Conservation (phyloP, 495 filamentous ascomycete species). For the Xylaria cubensis region DNA sequence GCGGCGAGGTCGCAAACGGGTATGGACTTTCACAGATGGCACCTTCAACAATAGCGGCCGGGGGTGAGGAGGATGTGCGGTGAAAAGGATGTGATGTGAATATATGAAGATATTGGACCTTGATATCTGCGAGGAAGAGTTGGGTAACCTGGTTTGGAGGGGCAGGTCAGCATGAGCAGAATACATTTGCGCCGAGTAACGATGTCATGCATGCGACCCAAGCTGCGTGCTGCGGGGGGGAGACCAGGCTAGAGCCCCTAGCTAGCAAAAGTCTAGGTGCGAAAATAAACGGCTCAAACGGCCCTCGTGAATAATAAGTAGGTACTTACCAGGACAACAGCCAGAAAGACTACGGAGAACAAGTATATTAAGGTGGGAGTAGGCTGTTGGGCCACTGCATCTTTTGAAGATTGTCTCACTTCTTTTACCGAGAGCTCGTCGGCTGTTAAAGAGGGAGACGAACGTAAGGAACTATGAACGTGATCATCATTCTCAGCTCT, state of each 20-base stretch:
- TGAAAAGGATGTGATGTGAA: slow-evolving; percentile 44
- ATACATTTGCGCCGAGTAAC: slow-evolving; percentile 32
- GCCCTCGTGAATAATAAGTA: background rate
- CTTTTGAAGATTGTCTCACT: slow-evolving; percentile 11
- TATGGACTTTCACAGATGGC: slow-evolving; percentile 54
- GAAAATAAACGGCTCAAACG: slow-evolving; percentile 21
- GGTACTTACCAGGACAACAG: slow-evolving; percentile 55
- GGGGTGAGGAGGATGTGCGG: slow-evolving; percentile 49
- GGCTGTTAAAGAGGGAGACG: slow-evolving; percentile 16
- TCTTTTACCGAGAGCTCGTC: slow-evolving; percentile 2
- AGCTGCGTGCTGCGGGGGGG: slow-evolving; percentile 35
- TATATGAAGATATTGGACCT: slow-evolving; percentile 45
- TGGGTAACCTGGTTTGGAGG: slow-evolving; percentile 38
- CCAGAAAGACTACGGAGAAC: slow-evolving; percentile 50
- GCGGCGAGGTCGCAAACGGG: slow-evolving; percentile 55
- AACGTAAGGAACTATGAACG: slow-evolving; percentile 18
- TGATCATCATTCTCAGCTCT: slow-evolving; percentile 37
- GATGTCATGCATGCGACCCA: slow-evolving; percentile 30
- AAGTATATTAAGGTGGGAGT: slow-evolving; percentile 42
- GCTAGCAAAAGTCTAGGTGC: slow-evolving; percentile 22
- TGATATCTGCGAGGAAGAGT: slow-evolving; percentile 43
- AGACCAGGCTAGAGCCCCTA: slow-evolving; percentile 25
- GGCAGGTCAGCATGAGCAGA: slow-evolving; percentile 33
- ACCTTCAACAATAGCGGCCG: slow-evolving; percentile 45
- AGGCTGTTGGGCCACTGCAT: slow-evolving; percentile 24